Conservation (phyloP, 371 early-diverging fungal species). For the Actinomortierella ambigua region DNA sequence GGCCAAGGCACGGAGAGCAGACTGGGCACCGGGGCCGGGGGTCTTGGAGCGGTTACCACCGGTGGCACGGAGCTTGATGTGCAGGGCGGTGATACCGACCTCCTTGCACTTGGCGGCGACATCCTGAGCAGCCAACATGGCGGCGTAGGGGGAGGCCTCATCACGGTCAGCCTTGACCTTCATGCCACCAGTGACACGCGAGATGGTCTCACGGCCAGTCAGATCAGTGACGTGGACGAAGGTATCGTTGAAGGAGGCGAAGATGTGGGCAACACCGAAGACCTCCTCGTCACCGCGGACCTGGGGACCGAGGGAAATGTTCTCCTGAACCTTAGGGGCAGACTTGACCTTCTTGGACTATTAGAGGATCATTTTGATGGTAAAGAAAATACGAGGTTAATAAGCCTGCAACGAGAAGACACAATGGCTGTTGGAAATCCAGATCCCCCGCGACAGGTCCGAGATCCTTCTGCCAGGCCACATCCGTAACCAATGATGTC, state of each 20-base stretch:
- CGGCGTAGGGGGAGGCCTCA: conserved; percentile 99
- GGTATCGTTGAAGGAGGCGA: conserved; percentile 99
- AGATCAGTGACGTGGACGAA: conserved; percentile 99
- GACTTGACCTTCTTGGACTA: conserved; percentile 83
- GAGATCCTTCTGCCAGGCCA: no score
- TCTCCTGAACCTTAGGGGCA: conserved; percentile 79
- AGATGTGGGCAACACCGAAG: conserved; percentile 99
- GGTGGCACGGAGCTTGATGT: conserved; percentile 99
- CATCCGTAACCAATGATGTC: no score
- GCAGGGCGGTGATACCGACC: conserved; percentile 99
- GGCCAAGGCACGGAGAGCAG: conserved; percentile 99
- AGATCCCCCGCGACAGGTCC: no score
- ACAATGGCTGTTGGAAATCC: no score
- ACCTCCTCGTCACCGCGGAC: conserved; percentile 98
- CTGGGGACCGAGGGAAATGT: conserved; percentile 96
- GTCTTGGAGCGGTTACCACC: conserved; percentile 99
- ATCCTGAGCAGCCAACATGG: conserved; percentile 99
- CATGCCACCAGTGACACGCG: conserved; percentile 99
- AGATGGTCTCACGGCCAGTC: conserved; percentile 99
- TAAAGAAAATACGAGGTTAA: no score
- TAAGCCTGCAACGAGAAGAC: neutral
- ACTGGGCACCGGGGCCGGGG: conserved; percentile 99
- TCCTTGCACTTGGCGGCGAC: conserved; percentile 99
- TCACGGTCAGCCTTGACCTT: conserved; percentile 99
- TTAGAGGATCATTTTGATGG: neutral